Conservation (phyloP, 2,329 filamentous ascomycete genomes). For the Dothiorella sarmentorum region DNA sequence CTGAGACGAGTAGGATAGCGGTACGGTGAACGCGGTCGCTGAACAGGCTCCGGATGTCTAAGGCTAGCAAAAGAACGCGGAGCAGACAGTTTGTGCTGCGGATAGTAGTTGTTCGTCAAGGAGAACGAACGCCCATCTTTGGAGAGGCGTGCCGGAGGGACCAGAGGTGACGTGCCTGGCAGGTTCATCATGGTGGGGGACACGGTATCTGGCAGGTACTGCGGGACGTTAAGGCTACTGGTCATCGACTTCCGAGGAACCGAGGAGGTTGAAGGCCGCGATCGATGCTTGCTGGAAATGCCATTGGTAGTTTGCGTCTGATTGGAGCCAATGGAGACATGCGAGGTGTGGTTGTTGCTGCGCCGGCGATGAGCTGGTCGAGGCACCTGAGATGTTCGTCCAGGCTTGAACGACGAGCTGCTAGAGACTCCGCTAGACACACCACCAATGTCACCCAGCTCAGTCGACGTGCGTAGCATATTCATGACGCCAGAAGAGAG, state of each 20-base stretch:
- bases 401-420: conserved; percentile 37
- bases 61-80: conserved; percentile 46
- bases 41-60: conserved; percentile 38
- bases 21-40: conserved; percentile 39
- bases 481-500: conserved; percentile 42
- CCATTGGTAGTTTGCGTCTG: conserved; percentile 43
- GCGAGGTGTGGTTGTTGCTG: conserved; percentile 32
- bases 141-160: conserved; percentile 25
- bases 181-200: conserved; percentile 34
- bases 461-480: conserved; percentile 50
- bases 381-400: conserved; percentile 37
- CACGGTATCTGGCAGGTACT: conserved; percentile 37
- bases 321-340: conserved; percentile 39
- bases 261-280: conserved; percentile 41
- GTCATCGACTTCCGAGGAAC: conserved; percentile 39
- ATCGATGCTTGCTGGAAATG: conserved; percentile 32
- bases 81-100: conserved; percentile 36
- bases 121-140: conserved; percentile 45
- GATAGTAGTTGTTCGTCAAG: conserved; percentile 35
- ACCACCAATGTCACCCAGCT: conserved; percentile 45
- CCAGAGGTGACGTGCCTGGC: conserved; percentile 30
- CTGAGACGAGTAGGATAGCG: conserved; percentile 42
- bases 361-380: conserved; percentile 33
- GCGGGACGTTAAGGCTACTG: conserved; percentile 42
- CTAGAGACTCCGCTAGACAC: conserved; percentile 41